A percentile compares a stretch with the other conserved stretches of the same genome.
These are phyloP conservation scores for Mycena galericulata DNA, from an alignment of 768 basidiomycete species.

Conservation along the genomic window DNA sequence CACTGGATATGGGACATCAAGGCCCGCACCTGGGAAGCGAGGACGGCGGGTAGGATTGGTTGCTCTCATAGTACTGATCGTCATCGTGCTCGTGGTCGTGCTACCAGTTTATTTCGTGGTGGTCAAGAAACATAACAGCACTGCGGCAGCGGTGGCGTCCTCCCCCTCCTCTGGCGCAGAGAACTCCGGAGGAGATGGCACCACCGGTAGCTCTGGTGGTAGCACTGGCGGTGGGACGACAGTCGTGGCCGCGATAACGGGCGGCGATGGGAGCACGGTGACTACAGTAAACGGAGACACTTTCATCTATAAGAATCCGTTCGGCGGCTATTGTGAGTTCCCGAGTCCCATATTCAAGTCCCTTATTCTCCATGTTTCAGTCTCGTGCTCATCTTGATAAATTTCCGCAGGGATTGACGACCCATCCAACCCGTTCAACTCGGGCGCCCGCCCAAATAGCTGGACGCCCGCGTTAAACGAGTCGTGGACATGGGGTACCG, in stretches of 20 bases:
- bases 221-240: background rate
- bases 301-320: slow-evolving; percentile 14
- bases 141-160: background rate
- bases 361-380: background rate
- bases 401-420: slow-evolving; percentile 51
- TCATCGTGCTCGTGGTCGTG: background rate
- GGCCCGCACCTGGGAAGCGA: background rate
- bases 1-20: background rate
- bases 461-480: slow-evolving; percentile 72
- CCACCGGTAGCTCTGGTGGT: background rate
- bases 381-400: background rate
- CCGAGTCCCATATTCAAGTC: no score
- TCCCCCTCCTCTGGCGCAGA: background rate
- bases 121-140: background rate
- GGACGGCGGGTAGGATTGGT: background rate
- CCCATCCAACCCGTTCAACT: slow-evolving; percentile 62
- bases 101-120: slow-evolving; percentile 7
- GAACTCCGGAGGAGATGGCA: background rate
- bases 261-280: slow-evolving; percentile 21
- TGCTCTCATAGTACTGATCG: background rate
- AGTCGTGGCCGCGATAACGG: background rate
- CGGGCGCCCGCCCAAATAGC: slow-evolving; percentile 64
- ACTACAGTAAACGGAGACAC: background rate
- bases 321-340: slow-evolving; percentile 19
- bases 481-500: slow-evolving; percentile 66